These are phyloP conservation scores for Mycena polygramma DNA, from an alignment of 768 basidiomycete genomes.

Conservation along the genomic window DNA sequence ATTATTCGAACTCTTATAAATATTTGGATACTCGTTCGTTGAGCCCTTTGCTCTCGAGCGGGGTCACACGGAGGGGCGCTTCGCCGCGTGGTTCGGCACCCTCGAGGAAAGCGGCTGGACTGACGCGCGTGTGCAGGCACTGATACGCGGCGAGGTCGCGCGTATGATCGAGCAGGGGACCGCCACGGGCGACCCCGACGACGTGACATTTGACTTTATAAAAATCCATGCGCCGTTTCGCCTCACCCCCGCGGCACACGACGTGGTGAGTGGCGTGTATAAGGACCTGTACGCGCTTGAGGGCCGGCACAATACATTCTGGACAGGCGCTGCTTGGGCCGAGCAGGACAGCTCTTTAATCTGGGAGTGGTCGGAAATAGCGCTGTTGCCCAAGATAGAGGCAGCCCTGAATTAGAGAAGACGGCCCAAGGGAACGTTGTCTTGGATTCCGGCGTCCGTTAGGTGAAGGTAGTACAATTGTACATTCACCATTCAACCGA, in stretches of 20 bases:
- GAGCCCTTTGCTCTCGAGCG: too few species aligned
- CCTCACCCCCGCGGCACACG: neutral
- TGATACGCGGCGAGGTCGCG: conserved; percentile 1
- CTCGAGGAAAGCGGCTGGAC: conserved; percentile 1
- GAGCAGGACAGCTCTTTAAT: conserved; percentile 22
- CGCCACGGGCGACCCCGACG: neutral
- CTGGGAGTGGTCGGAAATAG: conserved; percentile 16
- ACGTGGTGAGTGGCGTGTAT: conserved; percentile 9
- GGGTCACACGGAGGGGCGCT: conserved; percentile 10
- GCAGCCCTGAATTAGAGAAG: too few species aligned
- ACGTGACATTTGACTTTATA: conserved; percentile 18
- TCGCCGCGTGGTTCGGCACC: conserved; percentile 6
- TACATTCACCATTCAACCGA: too few species aligned
- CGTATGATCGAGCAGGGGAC: conserved; percentile 12
- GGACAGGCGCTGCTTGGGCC: conserved; percentile 22
- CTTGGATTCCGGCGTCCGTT: too few species aligned
- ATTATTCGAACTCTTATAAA: too few species aligned
- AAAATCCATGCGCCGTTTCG: conserved; percentile 21
- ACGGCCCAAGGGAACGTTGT: too few species aligned
- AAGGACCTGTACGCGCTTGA: conserved; percentile 22
- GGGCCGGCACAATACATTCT: conserved; percentile 20
- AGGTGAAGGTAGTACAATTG: too few species aligned
- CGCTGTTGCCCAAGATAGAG: conserved; percentile 23
- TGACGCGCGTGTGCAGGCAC: neutral
- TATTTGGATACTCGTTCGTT: too few species aligned